Evolutionary conservation across 129 eudicot species (phyloP).

Genomic region (Tanacetum coccineum): DNA sequence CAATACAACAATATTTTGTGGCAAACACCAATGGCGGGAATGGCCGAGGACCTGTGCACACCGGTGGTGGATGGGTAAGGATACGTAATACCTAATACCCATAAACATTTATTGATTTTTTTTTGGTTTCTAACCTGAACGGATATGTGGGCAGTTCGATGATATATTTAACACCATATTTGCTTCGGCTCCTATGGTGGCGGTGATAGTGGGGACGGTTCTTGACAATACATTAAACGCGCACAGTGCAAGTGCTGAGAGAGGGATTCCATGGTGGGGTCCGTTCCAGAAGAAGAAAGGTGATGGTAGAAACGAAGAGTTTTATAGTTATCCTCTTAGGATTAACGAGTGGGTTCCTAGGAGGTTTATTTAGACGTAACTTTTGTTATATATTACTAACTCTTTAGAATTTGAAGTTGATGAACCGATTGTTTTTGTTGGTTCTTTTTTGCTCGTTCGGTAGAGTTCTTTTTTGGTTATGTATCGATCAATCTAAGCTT

Average conservation of each 20-base stretch:
- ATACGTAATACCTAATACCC: background rate
- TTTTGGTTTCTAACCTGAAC: background rate
- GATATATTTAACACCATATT: constrained; percentile 78
- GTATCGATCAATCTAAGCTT: background rate
- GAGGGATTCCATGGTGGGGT: constrained; percentile 87
- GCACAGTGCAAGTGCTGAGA: constrained; percentile 39
- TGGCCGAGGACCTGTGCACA: constrained; percentile 71
- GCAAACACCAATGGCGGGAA: constrained; percentile 45
- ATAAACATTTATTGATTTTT: background rate
- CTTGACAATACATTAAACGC: constrained; percentile 77
- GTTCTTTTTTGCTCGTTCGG: constrained; percentile 10
- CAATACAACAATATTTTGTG: constrained; percentile 77
- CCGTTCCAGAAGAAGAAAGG: constrained; percentile 85
- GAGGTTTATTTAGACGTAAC: constrained; percentile 48
- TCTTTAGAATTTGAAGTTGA: background rate
- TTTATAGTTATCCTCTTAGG: constrained; percentile 73
- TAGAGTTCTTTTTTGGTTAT: constrained; percentile 14
- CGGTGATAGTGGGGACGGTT: constrained; percentile 57
- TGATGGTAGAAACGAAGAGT: constrained; percentile 87
- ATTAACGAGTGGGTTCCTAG: constrained; percentile 57
- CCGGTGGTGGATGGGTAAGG: constrained; percentile 86
- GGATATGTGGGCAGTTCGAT: constrained; percentile 57
- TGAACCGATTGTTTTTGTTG: constrained; percentile 8
- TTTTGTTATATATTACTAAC: constrained; percentile 10
- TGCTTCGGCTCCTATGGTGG: constrained; percentile 79